Evolutionary conservation across 1,139 yeast genomes (phyloP).

Genomic region (Sugiyamaella japonica): DNA sequence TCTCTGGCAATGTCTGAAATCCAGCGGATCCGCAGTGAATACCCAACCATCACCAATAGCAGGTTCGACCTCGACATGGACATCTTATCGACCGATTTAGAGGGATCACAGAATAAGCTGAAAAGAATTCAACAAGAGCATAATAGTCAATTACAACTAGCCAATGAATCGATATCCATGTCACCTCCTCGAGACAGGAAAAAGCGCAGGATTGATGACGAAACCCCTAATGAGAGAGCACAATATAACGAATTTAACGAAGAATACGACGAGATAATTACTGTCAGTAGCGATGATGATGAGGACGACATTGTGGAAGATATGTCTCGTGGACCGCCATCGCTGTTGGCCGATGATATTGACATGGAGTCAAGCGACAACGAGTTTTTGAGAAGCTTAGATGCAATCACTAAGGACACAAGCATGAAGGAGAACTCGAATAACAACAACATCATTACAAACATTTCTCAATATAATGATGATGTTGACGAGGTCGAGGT

Average conservation of each 20-base stretch:
- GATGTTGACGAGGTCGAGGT: constrained; percentile 12
- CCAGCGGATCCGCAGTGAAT: not conserved
- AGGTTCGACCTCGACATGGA: constrained; percentile 9
- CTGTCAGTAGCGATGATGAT: constrained; percentile 5
- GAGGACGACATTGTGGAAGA: not conserved
- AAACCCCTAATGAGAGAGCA: not conserved
- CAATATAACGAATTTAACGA: constrained; percentile 3
- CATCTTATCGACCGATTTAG: constrained; percentile 8
- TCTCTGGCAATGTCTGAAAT: constrained; percentile 6
- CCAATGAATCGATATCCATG: constrained; percentile 5
- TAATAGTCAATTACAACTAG: not conserved
- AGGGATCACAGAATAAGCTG: constrained; percentile 5
- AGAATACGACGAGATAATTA: constrained; percentile 4
- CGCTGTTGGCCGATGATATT: not conserved
- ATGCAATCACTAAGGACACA: not conserved
- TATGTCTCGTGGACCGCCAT: not conserved
- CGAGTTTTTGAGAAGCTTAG: not conserved
- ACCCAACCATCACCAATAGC: not conserved
- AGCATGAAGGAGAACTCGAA: not conserved
- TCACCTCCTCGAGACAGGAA: constrained; percentile 8
- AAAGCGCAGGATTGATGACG: not conserved
- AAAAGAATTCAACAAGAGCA: constrained; percentile 3
- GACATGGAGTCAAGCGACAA: constrained; percentile 6
- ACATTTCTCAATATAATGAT: constrained; percentile 8
- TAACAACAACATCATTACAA: not conserved